Percentiles rank a stretch among this genome's conserved stretches.
These are phyloP conservation scores for Calocybe gangraenosa DNA, from an alignment of 768 basidiomycete species.

Conservation along the genomic window DNA sequence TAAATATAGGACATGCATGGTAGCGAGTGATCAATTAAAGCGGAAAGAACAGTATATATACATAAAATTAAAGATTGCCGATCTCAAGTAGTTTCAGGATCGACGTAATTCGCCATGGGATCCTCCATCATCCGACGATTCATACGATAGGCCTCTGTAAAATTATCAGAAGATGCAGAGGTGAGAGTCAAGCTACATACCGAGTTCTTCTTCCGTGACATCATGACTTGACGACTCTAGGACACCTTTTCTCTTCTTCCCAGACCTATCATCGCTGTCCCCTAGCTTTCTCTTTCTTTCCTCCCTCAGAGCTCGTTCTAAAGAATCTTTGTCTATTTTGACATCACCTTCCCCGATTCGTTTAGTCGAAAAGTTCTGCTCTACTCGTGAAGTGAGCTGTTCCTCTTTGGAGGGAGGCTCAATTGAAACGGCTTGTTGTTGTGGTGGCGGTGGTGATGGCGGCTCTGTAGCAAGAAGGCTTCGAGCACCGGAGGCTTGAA, in stretches of 20 bases:
- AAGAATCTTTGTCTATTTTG: slow-evolving; percentile 64
- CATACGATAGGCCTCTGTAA: slow-evolving; percentile 89
- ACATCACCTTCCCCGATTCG: slow-evolving; percentile 79
- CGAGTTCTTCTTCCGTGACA: slow-evolving; percentile 85
- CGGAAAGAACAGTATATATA: slow-evolving; percentile 7
- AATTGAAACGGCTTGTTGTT: no score
- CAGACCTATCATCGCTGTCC: slow-evolving; percentile 51
- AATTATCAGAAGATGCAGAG: slow-evolving; percentile 12
- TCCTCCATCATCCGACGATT: slow-evolving; percentile 72
- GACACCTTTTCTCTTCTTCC: slow-evolving; percentile 57
- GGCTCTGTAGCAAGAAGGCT: slow-evolving; percentile 51
- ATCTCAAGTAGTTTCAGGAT: slow-evolving; percentile 36
- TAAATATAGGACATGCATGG: no score
- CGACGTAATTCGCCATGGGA: slow-evolving; percentile 92
- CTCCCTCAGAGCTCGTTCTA: slow-evolving; percentile 68
- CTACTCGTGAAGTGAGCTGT: slow-evolving; percentile 34
- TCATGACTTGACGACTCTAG: slow-evolving; percentile 58
- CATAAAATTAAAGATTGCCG: neutral
- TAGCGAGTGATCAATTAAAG: no score
- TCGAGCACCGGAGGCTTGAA: slow-evolving; percentile 70
- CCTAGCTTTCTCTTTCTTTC: slow-evolving; percentile 78
- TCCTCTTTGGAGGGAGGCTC: slow-evolving; percentile 23
- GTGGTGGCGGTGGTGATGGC: slow-evolving; percentile 22
- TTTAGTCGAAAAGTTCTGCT: slow-evolving; percentile 75
- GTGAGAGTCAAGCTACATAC: slow-evolving; percentile 35